Conservation (phyloP, 2,329 filamentous ascomycete species). For the Aciculosporium take region DNA sequence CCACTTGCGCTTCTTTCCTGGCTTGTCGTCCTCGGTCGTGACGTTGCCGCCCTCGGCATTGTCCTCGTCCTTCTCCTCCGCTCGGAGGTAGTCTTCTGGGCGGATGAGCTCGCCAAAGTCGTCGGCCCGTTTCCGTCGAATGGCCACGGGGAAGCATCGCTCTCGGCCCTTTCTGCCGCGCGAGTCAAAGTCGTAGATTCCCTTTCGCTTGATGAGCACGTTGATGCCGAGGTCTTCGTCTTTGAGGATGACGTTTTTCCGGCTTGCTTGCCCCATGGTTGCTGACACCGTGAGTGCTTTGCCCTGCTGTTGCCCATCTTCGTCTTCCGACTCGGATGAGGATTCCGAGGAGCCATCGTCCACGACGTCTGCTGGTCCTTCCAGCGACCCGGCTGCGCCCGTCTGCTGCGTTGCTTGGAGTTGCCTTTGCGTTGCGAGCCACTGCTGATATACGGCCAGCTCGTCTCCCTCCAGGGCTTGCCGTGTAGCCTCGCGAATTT, state of each 20-base stretch:
- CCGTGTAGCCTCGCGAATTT: constrained; percentile 45
- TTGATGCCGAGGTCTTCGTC: constrained; percentile 90
- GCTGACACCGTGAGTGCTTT: constrained; percentile 81
- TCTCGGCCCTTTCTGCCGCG: constrained; percentile 84
- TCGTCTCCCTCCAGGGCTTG: constrained; percentile 62
- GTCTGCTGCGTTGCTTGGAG: constrained; percentile 68
- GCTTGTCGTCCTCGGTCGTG: constrained; percentile 39
- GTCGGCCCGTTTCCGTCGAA: constrained; percentile 65
- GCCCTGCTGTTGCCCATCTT: constrained; percentile 79
- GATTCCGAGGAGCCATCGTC: constrained; percentile 80
- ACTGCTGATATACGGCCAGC: constrained; percentile 74
- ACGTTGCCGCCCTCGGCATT: constrained; percentile 35
- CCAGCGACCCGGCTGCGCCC: constrained; percentile 51
- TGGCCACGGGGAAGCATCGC: constrained; percentile 77
- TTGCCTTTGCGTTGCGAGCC: constrained; percentile 76
- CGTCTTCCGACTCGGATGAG: constrained; percentile 75
- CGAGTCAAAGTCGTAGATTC: constrained; percentile 87
- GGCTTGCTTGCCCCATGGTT: constrained; percentile 66
- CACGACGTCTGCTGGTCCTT: constrained; percentile 56
- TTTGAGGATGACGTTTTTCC: constrained; percentile 73
- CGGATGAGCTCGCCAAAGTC: constrained; percentile 91
- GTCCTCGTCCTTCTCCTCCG: constrained; percentile 75
- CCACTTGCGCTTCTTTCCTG: constrained; percentile 93
- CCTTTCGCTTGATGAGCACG: constrained; percentile 74
- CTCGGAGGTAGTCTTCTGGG: constrained; percentile 83